Percentiles rank a stretch among this genome's conserved stretches.
These are phyloP conservation scores for Diaporthe batatas DNA, from an alignment of 2,329 filamentous ascomycete species.

Conservation along the genomic window DNA sequence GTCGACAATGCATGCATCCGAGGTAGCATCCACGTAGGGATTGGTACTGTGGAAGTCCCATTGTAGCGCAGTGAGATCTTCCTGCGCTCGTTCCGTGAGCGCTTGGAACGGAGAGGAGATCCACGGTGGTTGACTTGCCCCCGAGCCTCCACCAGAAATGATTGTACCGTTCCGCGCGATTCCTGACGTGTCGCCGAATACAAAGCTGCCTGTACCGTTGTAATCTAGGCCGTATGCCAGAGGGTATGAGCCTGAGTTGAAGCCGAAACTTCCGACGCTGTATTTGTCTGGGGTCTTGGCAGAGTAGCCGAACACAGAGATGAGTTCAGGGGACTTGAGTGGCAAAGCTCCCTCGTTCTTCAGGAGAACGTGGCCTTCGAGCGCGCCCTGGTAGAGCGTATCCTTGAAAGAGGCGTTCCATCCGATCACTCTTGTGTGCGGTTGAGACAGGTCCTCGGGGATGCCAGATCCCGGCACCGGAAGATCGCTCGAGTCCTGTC, in stretches of 20 bases:
- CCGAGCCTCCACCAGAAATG: conserved; percentile 59
- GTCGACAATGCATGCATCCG: conserved; percentile 77
- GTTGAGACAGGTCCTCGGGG: conserved; percentile 60
- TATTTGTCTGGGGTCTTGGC: conserved; percentile 61
- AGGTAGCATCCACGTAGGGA: conserved; percentile 59
- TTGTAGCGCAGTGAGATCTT: conserved; percentile 66
- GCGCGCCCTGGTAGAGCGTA: conserved; percentile 65
- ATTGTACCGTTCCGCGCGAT: conserved; percentile 60
- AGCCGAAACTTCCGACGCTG: conserved; percentile 54
- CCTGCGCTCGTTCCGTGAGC: conserved; percentile 60
- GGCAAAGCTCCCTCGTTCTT: conserved; percentile 73
- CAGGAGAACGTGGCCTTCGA: conserved; percentile 74
- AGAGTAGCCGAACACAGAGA: conserved; percentile 74
- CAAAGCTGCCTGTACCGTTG: conserved; percentile 47
- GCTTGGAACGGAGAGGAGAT: conserved; percentile 65
- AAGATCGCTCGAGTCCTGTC: conserved; percentile 61
- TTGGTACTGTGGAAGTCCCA: conserved; percentile 65
- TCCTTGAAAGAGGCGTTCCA: conserved; percentile 60
- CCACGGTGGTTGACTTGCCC: conserved; percentile 59
- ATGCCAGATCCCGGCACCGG: conserved; percentile 65
- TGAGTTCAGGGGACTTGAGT: conserved; percentile 60
- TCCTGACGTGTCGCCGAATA: conserved; percentile 41
- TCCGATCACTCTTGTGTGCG: conserved; percentile 67
- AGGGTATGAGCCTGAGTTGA: conserved; percentile 56
- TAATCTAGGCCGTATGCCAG: conserved; percentile 51